A percentile compares a stretch with the other conserved stretches of the same genome.
Evolutionary conservation across 495 filamentous ascomycete genomes (phyloP).

Genomic region (Bacidia gigantensis): DNA sequence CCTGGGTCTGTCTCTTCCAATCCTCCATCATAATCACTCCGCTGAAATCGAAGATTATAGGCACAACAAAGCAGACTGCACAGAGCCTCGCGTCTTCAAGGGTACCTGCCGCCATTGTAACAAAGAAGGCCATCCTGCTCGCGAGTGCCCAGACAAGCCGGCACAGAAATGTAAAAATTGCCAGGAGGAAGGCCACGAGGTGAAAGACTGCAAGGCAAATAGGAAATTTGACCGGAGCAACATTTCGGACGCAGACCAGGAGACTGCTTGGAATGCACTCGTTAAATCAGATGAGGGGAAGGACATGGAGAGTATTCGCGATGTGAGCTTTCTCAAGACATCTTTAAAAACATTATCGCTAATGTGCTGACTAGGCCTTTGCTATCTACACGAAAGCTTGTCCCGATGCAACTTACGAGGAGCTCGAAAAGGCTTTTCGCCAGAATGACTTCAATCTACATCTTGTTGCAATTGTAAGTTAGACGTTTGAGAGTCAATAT

Average conservation of each 20-base stretch:
- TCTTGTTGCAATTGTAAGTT: slow-evolving; percentile 55
- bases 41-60: slow-evolving; percentile 18
- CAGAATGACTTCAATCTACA: slow-evolving; percentile 45
- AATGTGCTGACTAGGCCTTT: slow-evolving; percentile 32
- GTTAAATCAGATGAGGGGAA: slow-evolving; percentile 44
- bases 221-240: slow-evolving; percentile 51
- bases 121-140: slow-evolving; percentile 56
- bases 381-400: slow-evolving; percentile 61
- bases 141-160: slow-evolving; percentile 56
- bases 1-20: slow-evolving; percentile 39
- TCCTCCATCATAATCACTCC: slow-evolving; percentile 1
- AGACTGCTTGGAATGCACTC: slow-evolving; percentile 59
- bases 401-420: slow-evolving; percentile 47
- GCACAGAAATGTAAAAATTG: slow-evolving; percentile 63
- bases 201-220: slow-evolving; percentile 51
- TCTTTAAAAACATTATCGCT: slow-evolving; percentile 4
- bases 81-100: slow-evolving; percentile 51
- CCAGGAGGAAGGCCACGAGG: slow-evolving; percentile 52
- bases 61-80: slow-evolving; percentile 54
- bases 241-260: slow-evolving; percentile 43
- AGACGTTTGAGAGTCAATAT: not conserved
- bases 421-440: slow-evolving; percentile 67
- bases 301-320: slow-evolving; percentile 63
- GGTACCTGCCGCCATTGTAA: slow-evolving; percentile 60
- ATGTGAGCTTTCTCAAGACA: slow-evolving; percentile 28